A percentile compares a stretch with the other conserved stretches of the same genome.
Evolutionary conservation across 768 basidiomycete genomes (phyloP).

Genomic region (Zangia roseola): DNA sequence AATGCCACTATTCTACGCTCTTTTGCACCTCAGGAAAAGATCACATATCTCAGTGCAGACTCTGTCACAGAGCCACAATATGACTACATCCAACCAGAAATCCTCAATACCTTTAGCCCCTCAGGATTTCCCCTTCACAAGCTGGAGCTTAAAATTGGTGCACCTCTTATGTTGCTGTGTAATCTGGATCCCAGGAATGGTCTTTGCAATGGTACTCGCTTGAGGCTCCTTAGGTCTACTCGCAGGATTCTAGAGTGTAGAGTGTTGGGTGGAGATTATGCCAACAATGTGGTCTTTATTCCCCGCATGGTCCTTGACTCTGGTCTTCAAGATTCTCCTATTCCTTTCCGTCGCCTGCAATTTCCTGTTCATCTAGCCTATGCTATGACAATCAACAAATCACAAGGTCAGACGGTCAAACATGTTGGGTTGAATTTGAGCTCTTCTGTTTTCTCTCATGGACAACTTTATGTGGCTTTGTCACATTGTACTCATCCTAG

Average conservation of each 20-base stretch:
- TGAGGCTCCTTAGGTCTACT: constrained; percentile 17
- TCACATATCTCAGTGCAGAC: no score
- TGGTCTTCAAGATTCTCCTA: constrained; percentile 12
- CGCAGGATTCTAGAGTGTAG: constrained; percentile 23
- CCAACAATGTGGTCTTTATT: constrained; percentile 25
- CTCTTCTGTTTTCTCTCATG: constrained; percentile 32
- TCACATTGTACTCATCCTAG: constrained; percentile 13
- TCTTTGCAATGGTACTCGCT: constrained; percentile 37
- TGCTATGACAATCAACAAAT: constrained; percentile 27
- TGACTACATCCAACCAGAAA: no score
- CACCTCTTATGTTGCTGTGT: no score
- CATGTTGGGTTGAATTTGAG: no score
- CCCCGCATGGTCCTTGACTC: constrained; percentile 29
- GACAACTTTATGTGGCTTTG: constrained; percentile 37
- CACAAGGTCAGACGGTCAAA: constrained; percentile 19
- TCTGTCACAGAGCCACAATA: no score
- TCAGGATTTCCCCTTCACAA: no score
- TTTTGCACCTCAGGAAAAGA: no score
- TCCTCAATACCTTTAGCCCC: no score
- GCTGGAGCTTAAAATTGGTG: no score
- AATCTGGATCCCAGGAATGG: no score
- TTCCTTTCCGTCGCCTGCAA: constrained; percentile 24
- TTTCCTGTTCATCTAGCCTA: constrained; percentile 36
- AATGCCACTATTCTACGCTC: no score
- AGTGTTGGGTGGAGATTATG: constrained; percentile 15